Conservation (phyloP, 1,284 basidiomycete species). For the Puccinia polysora region DNA sequence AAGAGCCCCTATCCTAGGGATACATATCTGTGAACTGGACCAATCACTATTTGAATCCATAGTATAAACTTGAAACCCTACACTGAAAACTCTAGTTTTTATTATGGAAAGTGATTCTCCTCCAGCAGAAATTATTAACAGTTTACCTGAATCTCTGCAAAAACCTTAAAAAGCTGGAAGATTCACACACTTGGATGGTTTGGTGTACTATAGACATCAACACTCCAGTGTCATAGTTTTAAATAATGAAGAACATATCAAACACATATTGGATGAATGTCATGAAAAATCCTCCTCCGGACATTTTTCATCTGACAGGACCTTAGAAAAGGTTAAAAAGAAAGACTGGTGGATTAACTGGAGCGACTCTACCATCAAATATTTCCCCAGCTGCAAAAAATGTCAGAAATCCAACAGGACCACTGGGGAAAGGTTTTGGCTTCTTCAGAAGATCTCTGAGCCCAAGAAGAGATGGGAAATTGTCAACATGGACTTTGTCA, state of each 20-base stretch:
- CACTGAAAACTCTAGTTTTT: too few species aligned
- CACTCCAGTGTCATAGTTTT: background rate
- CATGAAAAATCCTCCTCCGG: background rate
- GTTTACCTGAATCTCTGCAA: background rate
- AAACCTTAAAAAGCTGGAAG: background rate
- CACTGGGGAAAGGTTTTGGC: too few species aligned
- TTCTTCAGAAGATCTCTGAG: too few species aligned
- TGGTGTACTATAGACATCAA: background rate
- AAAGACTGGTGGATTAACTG: background rate
- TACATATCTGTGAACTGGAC: too few species aligned
- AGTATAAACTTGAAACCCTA: too few species aligned
- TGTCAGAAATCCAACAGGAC: background rate
- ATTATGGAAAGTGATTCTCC: too few species aligned
- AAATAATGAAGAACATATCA: background rate
- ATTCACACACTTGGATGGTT: background rate
- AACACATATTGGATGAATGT: background rate
- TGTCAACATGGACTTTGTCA: too few species aligned
- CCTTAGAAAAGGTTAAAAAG: background rate
- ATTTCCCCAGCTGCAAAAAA: background rate
- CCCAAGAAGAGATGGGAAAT: too few species aligned
- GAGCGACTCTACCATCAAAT: background rate
- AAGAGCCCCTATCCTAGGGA: too few species aligned
- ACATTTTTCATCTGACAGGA: background rate
- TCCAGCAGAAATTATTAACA: background rate
- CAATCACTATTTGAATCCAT: too few species aligned